Evolutionary conservation across 2,329 filamentous ascomycete species (phyloP), one percentile per base, ranked within the genome.

Genomic region (Aspergillus eucalypticola): DNA sequence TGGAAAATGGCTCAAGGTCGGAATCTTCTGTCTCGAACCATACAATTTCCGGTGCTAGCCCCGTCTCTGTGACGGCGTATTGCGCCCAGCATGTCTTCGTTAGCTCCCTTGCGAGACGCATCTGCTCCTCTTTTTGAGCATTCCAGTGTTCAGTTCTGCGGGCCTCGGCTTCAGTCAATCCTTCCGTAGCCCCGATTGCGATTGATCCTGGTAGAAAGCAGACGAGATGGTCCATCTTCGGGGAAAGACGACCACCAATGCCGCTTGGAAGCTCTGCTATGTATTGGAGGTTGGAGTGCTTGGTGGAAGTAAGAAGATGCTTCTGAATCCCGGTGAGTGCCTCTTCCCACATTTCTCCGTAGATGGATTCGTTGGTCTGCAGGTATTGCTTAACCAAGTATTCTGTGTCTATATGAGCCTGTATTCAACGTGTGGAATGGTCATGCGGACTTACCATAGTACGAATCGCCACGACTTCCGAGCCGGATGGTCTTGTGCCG

Each of bases 311-410:
- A 65, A 97, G 81, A 25, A 98, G 85, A 73, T 97, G 88, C 77
- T 95, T 95, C 67, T 92, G 91, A 56, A 97, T 87, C 51, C 92
- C 93, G 8, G 80, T 81, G 44, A 97, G 81, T 11, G 91, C 84
- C 73, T 97, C 89, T 38, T 92, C 83, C 92, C 94, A 98, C 87
- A 98, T 91, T 8, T 94, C 90, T 63, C 87, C 80, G 75, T 97
- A 98, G 19, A 96, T 79, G 0, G 86, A 82, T 73, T 97, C 93
- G 70, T 92, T 83, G 17, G 93, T 97, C 76, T 97, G 94, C 17
- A 96, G 82, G 74, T 96, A 96, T 76, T 97, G 94, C 79, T 97
- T 98, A 80, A 97, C 95, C 50, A 98, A 85, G 75, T 97, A 97
- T 78, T 98, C 91, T 77, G 49, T 10, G 8, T 7, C 15, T 17